phyloP scores from a whole-genome alignment of 805 yeast genomes.

The Kluyveromyces wickerhamii region DNA sequence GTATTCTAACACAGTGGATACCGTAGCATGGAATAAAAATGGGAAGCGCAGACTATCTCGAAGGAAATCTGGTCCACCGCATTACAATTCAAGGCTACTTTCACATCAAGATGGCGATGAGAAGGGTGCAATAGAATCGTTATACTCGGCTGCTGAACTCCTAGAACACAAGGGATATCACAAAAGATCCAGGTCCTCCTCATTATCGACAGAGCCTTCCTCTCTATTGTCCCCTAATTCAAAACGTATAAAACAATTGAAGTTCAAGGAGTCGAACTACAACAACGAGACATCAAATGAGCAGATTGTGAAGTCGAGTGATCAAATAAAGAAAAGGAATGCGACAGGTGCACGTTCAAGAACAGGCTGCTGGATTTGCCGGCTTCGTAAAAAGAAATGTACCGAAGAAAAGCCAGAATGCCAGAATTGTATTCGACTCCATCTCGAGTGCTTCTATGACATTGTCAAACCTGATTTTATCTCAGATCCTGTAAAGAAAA shows the following conservation, averaged over 20 bases:
- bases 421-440: slow-evolving; percentile 47
- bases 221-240: slow-evolving; percentile 6
- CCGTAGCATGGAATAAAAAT: slow-evolving; percentile 30
- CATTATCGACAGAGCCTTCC: slow-evolving; percentile 9
- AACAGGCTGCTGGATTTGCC: slow-evolving; percentile 73
- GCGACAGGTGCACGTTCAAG: slow-evolving; percentile 36
- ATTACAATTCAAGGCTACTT: slow-evolving; percentile 7
- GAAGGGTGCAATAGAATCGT: background rate
- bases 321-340: slow-evolving; percentile 11
- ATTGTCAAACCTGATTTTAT: slow-evolving; percentile 47
- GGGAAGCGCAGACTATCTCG: slow-evolving; percentile 23
- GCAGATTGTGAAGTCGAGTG: slow-evolving; percentile 7
- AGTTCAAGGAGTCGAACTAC: slow-evolving; percentile 2
- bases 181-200: slow-evolving; percentile 7
- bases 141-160: slow-evolving; percentile 7
- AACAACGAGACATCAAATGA: slow-evolving; percentile 4
- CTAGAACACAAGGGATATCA: slow-evolving; percentile 5
- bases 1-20: slow-evolving; percentile 6
- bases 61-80: slow-evolving; percentile 14
- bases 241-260: slow-evolving; percentile 3
- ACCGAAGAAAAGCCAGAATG: slow-evolving; percentile 59
- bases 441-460: slow-evolving; percentile 50
- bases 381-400: slow-evolving; percentile 65
- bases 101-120: slow-evolving; percentile 4
- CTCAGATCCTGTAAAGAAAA: slow-evolving; percentile 34